Evolutionary conservation across 768 basidiomycete species (phyloP), one percentile per base, ranked within the genome.

Genomic region (Leccinum longicurvipes): DNA sequence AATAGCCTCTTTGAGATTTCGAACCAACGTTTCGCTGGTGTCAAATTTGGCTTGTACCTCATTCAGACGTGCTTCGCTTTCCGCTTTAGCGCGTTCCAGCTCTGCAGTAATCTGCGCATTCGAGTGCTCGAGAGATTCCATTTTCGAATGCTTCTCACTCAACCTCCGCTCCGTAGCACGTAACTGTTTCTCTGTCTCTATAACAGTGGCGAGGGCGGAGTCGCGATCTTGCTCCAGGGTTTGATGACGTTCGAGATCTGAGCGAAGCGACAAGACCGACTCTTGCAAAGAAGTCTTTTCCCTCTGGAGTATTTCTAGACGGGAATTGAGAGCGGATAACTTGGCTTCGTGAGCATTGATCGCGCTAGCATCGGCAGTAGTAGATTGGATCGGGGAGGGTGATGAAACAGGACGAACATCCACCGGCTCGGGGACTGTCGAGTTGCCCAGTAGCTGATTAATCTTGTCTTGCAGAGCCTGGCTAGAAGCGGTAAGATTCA

Each of bases 211-310:
- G 23, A 68, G 62, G 32, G 77, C 75, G 25, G 74, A 73, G 42
- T 83, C 76, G 8, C 74, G 76, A 57, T 83, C 83, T 41, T 68
- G 66, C 56, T 77, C 75, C 29, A 80, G 58, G 17, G 44, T 45
- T 25, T 67, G 70, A 14, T 67, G 45, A 56, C 61, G 67, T 32
- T 64, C 60, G 14, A 59, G 55, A n/a, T 68, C 61, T 3, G 56
- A 57, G 25, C 61, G 60, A 48, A 63, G 59, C 23, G 68, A 62
- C 5, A 59, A 57, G 24, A 74, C 58, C 8, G 69, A 62, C 21
- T 69, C 60, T 51, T 79, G 80, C 27, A 93, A 72, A 21, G 84
- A 79, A 49, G 77, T 76, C 56, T 86, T 89, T 67, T 93, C 90
- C 53, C 82, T 82, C 65, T 91, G 87, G 9, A 89, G 74, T 1